phyloP scores from a whole-genome alignment of 2,329 filamentous ascomycete genomes.

The Aspergillus brasiliensis region DNA sequence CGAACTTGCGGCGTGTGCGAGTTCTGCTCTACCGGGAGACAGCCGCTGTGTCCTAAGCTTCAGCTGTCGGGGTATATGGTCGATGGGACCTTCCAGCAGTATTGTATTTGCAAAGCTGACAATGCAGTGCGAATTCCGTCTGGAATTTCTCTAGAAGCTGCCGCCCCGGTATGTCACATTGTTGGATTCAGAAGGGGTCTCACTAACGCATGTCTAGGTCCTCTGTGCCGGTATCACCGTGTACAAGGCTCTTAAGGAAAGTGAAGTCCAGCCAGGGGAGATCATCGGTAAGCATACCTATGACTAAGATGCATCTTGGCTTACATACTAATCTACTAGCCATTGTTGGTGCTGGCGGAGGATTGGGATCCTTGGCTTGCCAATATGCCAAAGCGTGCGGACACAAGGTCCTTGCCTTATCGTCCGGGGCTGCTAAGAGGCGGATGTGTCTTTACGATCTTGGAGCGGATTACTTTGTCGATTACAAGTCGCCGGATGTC shows the following conservation, averaged over 20 bases:
- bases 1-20: slow-evolving; percentile 78
- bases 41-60: slow-evolving; percentile 76
- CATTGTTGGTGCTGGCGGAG: slow-evolving; percentile 84
- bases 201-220: slow-evolving; percentile 43
- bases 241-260: slow-evolving; percentile 88
- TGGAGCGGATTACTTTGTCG: slow-evolving; percentile 79
- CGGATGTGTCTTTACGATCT: slow-evolving; percentile 63
- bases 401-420: slow-evolving; percentile 75
- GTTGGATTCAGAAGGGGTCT: not conserved
- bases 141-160: slow-evolving; percentile 71
- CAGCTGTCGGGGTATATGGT: slow-evolving; percentile 86
- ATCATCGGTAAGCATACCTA: slow-evolving; percentile 42
- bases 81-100: slow-evolving; percentile 92
- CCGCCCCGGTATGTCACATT: slow-evolving; percentile 58
- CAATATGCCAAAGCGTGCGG: slow-evolving; percentile 95
- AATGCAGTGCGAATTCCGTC: slow-evolving; percentile 83
- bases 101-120: slow-evolving; percentile 80
- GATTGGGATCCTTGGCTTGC: slow-evolving; percentile 75
- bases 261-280: slow-evolving; percentile 71
- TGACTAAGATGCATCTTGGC: not conserved
- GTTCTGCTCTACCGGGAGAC: slow-evolving; percentile 77
- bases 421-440: slow-evolving; percentile 78
- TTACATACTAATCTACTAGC: slow-evolving; percentile 52
- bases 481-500: slow-evolving; percentile 70
- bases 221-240: slow-evolving; percentile 86